Conservation (phyloP, 352 stramenopile genomes). For the Globisporangium recalcitrans region DNA sequence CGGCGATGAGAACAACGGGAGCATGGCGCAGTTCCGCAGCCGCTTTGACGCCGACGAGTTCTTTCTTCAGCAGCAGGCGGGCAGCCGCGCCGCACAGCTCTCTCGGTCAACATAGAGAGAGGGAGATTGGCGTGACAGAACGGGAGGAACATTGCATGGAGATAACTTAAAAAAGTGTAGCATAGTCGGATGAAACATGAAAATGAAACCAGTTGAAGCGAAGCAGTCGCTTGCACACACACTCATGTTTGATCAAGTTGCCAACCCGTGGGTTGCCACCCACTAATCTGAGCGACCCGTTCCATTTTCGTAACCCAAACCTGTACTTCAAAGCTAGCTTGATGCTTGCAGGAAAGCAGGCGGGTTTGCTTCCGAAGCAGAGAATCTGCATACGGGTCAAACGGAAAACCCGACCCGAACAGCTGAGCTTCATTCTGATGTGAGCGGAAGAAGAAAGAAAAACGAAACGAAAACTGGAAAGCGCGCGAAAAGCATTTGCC, state of each 20-base stretch:
- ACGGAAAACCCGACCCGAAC: not conserved
- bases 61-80: not conserved
- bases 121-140: not conserved
- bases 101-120: slow-evolving; percentile 3
- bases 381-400: not conserved
- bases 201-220: not conserved
- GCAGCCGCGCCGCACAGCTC: slow-evolving; percentile 5
- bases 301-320: too few species aligned
- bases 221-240: too few species aligned
- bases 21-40: slow-evolving; percentile 15
- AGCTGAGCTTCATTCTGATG: too few species aligned
- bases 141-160: not conserved
- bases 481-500: slow-evolving; percentile 10
- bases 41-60: slow-evolving; percentile 14
- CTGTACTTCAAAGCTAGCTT: not conserved
- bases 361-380: not conserved
- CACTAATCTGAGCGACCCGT: too few species aligned
- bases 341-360: not conserved
- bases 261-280: too few species aligned
- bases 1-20: slow-evolving; percentile 18
- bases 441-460: slow-evolving; percentile 9
- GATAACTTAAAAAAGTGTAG: not conserved
- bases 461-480: not conserved
- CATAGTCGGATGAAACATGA: too few species aligned
- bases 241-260: too few species aligned